A percentile compares a stretch with the other conserved stretches of the same genome.
These are phyloP conservation scores for Cyberlindnera lachancei DNA, from an alignment of 805 yeast species.

Conservation along the genomic window DNA sequence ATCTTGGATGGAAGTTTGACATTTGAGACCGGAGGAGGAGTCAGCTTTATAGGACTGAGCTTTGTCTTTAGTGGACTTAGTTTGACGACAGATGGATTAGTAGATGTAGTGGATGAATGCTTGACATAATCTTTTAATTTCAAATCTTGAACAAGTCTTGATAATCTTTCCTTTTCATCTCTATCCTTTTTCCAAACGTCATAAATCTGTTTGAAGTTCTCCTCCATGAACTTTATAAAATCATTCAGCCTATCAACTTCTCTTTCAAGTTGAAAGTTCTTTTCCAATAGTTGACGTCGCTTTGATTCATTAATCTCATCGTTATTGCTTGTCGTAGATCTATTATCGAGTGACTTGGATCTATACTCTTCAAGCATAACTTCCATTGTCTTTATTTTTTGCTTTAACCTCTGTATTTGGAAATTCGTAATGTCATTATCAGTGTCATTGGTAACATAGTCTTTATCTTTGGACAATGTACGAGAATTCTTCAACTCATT, in stretches of 20 bases:
- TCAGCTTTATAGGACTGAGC: not conserved
- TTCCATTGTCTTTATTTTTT: constrained; percentile 7
- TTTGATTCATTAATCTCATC: no score
- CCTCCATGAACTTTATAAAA: constrained; percentile 15
- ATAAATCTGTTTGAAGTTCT: constrained; percentile 11
- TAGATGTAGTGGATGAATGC: not conserved
- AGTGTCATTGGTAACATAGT: not conserved
- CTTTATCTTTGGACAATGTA: not conserved
- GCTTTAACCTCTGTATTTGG: constrained; percentile 3
- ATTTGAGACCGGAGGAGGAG: not conserved
- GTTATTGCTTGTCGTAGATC: not conserved
- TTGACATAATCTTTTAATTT: constrained; percentile 1
- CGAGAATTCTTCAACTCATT: not conserved
- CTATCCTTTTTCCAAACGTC: constrained; percentile 9
- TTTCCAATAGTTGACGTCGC: constrained; percentile 2
- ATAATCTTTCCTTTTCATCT: constrained; percentile 11
- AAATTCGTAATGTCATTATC: not conserved
- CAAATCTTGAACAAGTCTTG: not conserved
- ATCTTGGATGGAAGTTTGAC: no score
- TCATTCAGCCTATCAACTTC: constrained; percentile 14
- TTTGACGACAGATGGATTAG: not conserved
- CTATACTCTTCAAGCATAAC: constrained; percentile 4
- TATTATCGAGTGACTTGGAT: no score
- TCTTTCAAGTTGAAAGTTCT: constrained; percentile 5
- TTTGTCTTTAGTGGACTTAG: not conserved